Conservation (phyloP, 2,329 filamentous ascomycete species). For the Penicillium sp. region DNA sequence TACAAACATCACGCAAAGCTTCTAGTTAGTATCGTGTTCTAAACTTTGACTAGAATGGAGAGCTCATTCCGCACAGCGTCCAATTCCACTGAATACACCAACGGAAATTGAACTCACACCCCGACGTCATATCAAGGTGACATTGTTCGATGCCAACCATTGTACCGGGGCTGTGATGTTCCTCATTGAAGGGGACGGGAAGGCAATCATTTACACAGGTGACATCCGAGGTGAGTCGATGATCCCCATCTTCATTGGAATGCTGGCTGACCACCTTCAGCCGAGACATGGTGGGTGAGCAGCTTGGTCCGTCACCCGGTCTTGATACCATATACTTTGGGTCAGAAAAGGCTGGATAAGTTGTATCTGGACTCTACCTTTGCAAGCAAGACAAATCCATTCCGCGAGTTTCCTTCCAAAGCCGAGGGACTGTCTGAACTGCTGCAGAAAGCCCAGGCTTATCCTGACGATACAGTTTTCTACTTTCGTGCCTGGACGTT, state of each 20-base stretch:
- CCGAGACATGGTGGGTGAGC: slow-evolving; percentile 84
- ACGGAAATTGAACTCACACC: slow-evolving; percentile 72
- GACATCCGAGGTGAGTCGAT: slow-evolving; percentile 65
- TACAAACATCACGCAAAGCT: slow-evolving; percentile 74
- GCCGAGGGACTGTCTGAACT: slow-evolving; percentile 75
- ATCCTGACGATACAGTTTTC: slow-evolving; percentile 73
- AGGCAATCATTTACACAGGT: slow-evolving; percentile 81
- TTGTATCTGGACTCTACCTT: slow-evolving; percentile 92
- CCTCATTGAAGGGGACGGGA: slow-evolving; percentile 71
- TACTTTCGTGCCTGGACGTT: slow-evolving; percentile 90
- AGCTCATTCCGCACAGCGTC: slow-evolving; percentile 54
- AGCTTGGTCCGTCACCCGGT: slow-evolving; percentile 68
- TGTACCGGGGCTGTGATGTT: slow-evolving; percentile 92
- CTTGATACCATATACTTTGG: slow-evolving; percentile 70
- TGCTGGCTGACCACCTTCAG: slow-evolving; percentile 25
- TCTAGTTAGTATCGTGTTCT: slow-evolving; percentile 49
- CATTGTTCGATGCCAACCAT: slow-evolving; percentile 87
- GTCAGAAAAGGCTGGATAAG: slow-evolving; percentile 68
- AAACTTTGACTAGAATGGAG: neutral
- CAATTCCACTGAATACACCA: slow-evolving; percentile 78
- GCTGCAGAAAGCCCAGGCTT: slow-evolving; percentile 64
- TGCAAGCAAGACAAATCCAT: slow-evolving; percentile 52
- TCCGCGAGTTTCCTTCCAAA: slow-evolving; percentile 61
- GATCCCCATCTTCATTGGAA: neutral
- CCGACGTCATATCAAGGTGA: slow-evolving; percentile 70